phyloP scores from a whole-genome alignment of 352 stramenopile genomes.

The Pythium dissimile region DNA sequence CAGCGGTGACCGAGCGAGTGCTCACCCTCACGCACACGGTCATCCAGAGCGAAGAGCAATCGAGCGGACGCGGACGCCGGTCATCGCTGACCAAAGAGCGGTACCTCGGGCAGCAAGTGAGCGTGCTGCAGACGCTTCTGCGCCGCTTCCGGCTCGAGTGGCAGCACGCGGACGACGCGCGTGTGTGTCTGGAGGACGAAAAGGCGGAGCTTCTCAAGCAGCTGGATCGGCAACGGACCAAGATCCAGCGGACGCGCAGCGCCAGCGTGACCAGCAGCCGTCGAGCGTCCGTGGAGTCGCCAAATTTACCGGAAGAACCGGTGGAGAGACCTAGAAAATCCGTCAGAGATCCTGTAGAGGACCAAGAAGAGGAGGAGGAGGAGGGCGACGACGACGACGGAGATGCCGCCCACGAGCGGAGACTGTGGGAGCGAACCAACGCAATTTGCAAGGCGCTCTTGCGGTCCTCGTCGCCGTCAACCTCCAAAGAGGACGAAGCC shows the following conservation, averaged over 20 bases:
- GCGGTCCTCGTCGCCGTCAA: conserved; percentile 12
- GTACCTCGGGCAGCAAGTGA: conserved; percentile 50
- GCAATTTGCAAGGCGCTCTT: conserved; percentile 46
- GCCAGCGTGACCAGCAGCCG: conserved; percentile 3
- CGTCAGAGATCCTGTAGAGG: not conserved
- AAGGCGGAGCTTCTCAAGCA: conserved; percentile 37
- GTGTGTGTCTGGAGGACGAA: conserved; percentile 32
- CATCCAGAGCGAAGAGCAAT: not conserved
- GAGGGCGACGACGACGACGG: not conserved
- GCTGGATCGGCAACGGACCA: conserved; percentile 21
- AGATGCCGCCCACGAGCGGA: not conserved
- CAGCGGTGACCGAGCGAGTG: conserved; percentile 36
- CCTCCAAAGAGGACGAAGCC: conserved; percentile 32
- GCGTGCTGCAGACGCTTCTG: conserved; percentile 48
- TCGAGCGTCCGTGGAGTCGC: not conserved
- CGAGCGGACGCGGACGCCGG: not conserved
- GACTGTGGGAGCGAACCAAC: conserved; percentile 34
- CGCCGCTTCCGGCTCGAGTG: conserved; percentile 44
- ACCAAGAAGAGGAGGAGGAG: not conserved
- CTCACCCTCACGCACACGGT: not conserved
- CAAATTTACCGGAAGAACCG: not conserved
- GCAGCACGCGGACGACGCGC: conserved; percentile 40
- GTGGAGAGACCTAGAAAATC: not conserved
- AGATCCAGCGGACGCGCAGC: conserved; percentile 19
- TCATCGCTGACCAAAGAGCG: conserved; percentile 16